A percentile compares a stretch with the other conserved stretches of the same genome.
Evolutionary conservation across 768 basidiomycete genomes (phyloP).

Genomic region (Rubroboletus satanas): DNA sequence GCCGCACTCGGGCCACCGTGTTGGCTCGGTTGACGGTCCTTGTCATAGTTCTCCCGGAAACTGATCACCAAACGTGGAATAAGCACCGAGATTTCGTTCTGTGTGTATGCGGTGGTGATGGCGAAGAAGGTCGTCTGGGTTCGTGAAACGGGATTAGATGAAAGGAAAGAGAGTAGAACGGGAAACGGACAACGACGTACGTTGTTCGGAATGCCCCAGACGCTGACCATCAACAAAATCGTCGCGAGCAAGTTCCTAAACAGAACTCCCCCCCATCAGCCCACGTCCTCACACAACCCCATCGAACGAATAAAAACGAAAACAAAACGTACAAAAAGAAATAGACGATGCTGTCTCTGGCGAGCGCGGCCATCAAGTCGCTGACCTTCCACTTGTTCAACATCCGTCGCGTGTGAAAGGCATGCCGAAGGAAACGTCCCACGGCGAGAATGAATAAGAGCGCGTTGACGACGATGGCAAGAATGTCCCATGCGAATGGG

Average conservation of each 20-base stretch:
- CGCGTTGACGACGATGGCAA: conserved; percentile 4
- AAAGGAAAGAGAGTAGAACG: too few relatives aligned
- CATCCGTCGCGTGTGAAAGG: conserved; percentile 5
- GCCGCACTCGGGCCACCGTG: not conserved
- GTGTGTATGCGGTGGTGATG: conserved; percentile 15
- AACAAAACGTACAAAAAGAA: conserved; percentile 14
- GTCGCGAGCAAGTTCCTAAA: conserved; percentile 16
- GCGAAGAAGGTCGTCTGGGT: not conserved
- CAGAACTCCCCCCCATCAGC: not conserved
- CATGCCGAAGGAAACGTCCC: conserved; percentile 13
- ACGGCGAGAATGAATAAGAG: conserved; percentile 16
- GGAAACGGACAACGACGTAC: not conserved
- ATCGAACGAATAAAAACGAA: not conserved
- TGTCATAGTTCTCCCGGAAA: conserved; percentile 15
- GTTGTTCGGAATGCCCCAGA: conserved; percentile 13
- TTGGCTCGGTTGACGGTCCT: not conserved
- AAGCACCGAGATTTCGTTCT: conserved; percentile 16
- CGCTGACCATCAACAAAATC: conserved; percentile 13
- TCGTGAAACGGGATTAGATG: not conserved
- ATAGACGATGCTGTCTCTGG: conserved; percentile 17
- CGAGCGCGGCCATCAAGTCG: conserved; percentile 17
- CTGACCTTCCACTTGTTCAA: conserved; percentile 5
- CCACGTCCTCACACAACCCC: too few relatives aligned
- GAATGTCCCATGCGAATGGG: conserved; percentile 17
- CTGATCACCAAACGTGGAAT: conserved; percentile 20